phyloP scores from a whole-genome alignment of 768 basidiomycete species.

The Cystobasidium onofrii region DNA sequence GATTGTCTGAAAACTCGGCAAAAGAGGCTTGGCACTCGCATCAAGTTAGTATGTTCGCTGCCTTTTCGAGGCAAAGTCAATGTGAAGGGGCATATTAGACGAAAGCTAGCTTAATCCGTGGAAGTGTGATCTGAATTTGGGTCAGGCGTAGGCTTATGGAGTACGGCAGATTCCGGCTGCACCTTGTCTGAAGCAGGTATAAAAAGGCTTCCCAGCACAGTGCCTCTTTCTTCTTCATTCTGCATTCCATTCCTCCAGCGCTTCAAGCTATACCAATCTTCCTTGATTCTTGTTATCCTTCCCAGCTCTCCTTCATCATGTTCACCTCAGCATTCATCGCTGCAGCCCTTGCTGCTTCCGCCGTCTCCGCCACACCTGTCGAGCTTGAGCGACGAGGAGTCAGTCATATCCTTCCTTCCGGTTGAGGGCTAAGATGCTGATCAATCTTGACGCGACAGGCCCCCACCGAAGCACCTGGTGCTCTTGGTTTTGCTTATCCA shows the following conservation, averaged over 20 bases:
- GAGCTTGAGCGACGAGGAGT: neutral
- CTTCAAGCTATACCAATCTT: neutral
- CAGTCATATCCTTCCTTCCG: neutral
- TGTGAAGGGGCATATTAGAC: too few relatives aligned
- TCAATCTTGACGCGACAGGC: neutral
- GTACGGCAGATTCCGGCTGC: neutral
- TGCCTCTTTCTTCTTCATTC: neutral
- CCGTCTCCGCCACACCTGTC: neutral
- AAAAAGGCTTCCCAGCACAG: neutral
- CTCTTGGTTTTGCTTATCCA: conserved; percentile 5
- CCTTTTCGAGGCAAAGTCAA: too few relatives aligned
- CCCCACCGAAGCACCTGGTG: neutral
- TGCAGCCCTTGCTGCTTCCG: conserved; percentile 2
- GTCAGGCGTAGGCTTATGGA: neutral
- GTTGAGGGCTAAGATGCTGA: neutral
- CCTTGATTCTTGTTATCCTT: too few relatives aligned
- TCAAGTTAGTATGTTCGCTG: too few relatives aligned
- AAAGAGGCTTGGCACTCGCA: too few relatives aligned
- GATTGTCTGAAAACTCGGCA: too few relatives aligned
- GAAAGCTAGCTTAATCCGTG: too few relatives aligned
- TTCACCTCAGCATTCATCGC: neutral
- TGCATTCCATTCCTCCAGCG: neutral
- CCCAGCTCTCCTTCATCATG: neutral
- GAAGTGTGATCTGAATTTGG: too few relatives aligned
- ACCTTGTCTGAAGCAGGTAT: neutral